A percentile compares a stretch with the other conserved stretches of the same genome.
These are phyloP conservation scores for Trichoderma citrinoviride DNA, from an alignment of 2,329 filamentous ascomycete species.

Conservation along the genomic window DNA sequence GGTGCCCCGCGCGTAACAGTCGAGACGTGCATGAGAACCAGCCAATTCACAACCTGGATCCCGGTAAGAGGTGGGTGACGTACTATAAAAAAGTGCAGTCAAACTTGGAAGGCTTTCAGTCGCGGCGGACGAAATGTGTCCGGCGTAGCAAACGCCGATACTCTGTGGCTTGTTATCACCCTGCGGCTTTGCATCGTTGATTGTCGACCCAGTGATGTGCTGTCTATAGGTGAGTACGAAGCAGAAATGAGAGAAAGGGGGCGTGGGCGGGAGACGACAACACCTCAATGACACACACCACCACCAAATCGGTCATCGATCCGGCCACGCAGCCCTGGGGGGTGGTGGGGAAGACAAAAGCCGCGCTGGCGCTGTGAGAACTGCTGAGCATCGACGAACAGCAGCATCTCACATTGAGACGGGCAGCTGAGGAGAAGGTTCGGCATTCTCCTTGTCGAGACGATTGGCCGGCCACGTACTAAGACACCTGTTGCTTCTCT, in stretches of 20 bases:
- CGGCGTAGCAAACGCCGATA: not conserved
- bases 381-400: not conserved
- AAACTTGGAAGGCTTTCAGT: not conserved
- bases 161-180: not conserved
- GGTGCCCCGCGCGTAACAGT: slow-evolving; percentile 6
- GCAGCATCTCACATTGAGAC: too few relatives aligned
- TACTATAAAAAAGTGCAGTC: slow-evolving; percentile 1
- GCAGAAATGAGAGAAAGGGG: not conserved
- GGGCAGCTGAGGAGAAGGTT: not conserved
- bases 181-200: not conserved
- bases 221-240: not conserved
- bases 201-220: too few relatives aligned
- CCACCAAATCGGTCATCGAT: slow-evolving; percentile 16
- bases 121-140: not conserved
- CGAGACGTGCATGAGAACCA: not conserved
- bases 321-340: not conserved
- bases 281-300: not conserved
- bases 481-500: not conserved
- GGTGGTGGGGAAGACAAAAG: not conserved
- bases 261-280: not conserved
- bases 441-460: not conserved
- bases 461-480: not conserved
- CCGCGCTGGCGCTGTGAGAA: not conserved
- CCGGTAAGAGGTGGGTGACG: slow-evolving; percentile 15
- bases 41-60: slow-evolving; percentile 10